Evolutionary conservation across 306 rosid species (phyloP).

Genomic region (Cucumis melo): DNA sequence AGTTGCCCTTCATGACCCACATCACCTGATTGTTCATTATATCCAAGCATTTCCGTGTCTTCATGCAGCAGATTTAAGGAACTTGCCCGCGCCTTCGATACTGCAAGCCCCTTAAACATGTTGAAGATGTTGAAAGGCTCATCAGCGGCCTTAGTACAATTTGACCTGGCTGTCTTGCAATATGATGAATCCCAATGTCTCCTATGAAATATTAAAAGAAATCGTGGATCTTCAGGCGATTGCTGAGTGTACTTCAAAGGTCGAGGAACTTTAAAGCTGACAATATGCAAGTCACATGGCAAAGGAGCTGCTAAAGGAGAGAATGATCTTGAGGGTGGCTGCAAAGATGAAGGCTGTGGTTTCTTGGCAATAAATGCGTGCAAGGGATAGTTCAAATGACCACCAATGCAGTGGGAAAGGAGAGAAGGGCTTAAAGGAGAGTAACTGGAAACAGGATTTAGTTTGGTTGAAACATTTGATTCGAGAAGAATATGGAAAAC

Average conservation of each 20-base stretch:
- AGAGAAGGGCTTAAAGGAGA: conserved; percentile 66
- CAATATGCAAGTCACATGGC: conserved; percentile 92
- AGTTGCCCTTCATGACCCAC: conserved; percentile 58
- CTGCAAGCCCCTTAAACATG: conserved; percentile 52
- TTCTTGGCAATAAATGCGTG: conserved; percentile 72
- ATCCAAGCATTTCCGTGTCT: conserved; percentile 70
- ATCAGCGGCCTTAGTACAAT: conserved; percentile 50
- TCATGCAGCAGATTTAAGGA: conserved; percentile 90
- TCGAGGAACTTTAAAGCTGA: conserved; percentile 78
- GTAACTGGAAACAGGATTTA: conserved; percentile 37
- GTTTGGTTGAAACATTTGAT: conserved; percentile 43
- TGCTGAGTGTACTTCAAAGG: conserved; percentile 59
- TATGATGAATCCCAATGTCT: conserved; percentile 72
- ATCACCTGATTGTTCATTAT: conserved; percentile 42
- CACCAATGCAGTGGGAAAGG: conserved; percentile 56
- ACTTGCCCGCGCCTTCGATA: conserved; percentile 38
- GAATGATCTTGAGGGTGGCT: conserved; percentile 57
- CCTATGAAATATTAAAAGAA: conserved; percentile 56
- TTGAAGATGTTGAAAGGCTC: conserved; percentile 52
- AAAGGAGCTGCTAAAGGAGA: conserved; percentile 65
- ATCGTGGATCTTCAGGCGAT: conserved; percentile 40
- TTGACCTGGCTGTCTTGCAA: conserved; percentile 71
- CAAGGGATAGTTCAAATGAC: conserved; percentile 80
- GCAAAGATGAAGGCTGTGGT: conserved; percentile 35
- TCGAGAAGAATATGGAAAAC: conserved; percentile 72